Evolutionary conservation across 768 basidiomycete species (phyloP), one percentile per base, ranked within the genome.

Genomic region (Termitomyces sp.): DNA sequence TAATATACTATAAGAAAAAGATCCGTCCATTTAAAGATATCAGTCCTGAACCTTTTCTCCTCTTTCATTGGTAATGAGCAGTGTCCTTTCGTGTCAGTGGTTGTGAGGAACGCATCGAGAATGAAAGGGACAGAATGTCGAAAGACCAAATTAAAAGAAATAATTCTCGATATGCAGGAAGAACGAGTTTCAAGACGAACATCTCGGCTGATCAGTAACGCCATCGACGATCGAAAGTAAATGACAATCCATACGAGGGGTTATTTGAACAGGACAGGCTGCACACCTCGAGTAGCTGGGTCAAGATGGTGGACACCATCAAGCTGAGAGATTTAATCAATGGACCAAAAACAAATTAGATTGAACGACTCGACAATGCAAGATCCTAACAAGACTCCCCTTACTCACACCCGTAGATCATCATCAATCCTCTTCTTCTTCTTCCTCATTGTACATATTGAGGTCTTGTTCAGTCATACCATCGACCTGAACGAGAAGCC

Each of bases 401-500:
- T 41, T 9, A 50, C 22, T 40, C 5, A 12, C 15, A 51, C 26
- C 19, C 26, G 12, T 35, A 12, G 12, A 28, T 28, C 28, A 30
- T 19, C 19, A 15, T 45, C 43, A 26, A 17, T 45, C 30, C 8
- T 44, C 28, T 3, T 44, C 32, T 28, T 53, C 52, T 37, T 45
- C 53, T 5, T 51, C 38, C 44, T 45, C 44, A 8, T 22, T 34
- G 14, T 37, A 34, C n/a, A 11, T 7, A 37, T 1, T 14, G 1
- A 45, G 30, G 22, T 45, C 35, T n/a, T 53, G 44, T 15, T 30
- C 26, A 34, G 41, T 45, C 34, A 52, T 19, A 2, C 48, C 55
- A 8, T 51, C 55, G 1, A 56, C 44, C 41, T 60, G 51, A 3
- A 60, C 51, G 45, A 54, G 17, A 19, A 60, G 53, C 22, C 22